Conservation (phyloP, 805 yeast species). For the Suhomyces emberorum region DNA sequence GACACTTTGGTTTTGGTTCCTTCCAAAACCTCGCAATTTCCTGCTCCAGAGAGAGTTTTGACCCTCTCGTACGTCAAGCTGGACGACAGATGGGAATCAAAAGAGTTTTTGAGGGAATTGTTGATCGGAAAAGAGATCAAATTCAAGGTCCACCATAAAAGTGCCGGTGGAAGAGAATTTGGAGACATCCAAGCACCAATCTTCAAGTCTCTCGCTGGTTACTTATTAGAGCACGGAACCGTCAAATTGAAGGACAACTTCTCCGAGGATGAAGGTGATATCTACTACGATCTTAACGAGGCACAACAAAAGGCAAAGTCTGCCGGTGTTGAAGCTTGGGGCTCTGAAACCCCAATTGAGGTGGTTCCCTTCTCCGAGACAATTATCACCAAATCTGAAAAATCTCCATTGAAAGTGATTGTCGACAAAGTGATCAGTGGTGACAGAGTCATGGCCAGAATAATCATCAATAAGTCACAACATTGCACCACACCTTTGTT, state of each 20-base stretch:
- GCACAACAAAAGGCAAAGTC: constrained; percentile 50
- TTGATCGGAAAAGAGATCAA: constrained; percentile 63
- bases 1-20: constrained; percentile 67
- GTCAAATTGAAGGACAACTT: constrained; percentile 61
- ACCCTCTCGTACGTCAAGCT: constrained; percentile 65
- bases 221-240: constrained; percentile 54
- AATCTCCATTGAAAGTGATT: constrained; percentile 50
- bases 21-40: constrained; percentile 36
- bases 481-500: constrained; percentile 61
- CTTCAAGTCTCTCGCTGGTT: constrained; percentile 56
- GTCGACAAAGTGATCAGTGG: constrained; percentile 79
- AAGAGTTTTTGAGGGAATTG: constrained; percentile 59
- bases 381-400: constrained; percentile 31
- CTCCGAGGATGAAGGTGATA: constrained; percentile 37
- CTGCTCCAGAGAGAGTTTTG: constrained; percentile 54
- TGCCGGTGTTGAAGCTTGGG: constrained; percentile 60
- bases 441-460: constrained; percentile 66
- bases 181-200: constrained; percentile 69
- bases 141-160: constrained; percentile 55
- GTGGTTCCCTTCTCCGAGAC: constrained; percentile 26
- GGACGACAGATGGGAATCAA: constrained; percentile 55
- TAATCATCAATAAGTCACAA: constrained; percentile 43
- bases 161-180: constrained; percentile 54
- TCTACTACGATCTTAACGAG: constrained; percentile 36
- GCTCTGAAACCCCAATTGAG: constrained; percentile 12